phyloP scores from a whole-genome alignment of 345 rosid species.

The Citrus mangshanensis region DNA sequence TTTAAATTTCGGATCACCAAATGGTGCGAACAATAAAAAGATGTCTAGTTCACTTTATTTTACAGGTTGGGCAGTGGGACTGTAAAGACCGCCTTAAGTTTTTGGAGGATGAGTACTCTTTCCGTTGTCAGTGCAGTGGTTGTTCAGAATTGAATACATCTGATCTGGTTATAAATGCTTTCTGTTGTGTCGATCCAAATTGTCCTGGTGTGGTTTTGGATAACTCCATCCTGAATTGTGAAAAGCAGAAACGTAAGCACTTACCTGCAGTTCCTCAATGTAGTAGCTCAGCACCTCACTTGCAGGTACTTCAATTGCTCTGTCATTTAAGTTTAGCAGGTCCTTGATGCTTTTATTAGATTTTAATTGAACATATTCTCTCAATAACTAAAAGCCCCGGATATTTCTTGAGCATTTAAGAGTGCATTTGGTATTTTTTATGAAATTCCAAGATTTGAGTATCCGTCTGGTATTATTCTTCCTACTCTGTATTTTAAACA shows the following conservation, averaged over 20 bases:
- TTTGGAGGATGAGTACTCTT: conserved; percentile 71
- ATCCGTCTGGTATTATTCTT: too few relatives aligned
- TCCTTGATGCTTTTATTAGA: neutral
- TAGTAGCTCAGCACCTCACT: conserved; percentile 24
- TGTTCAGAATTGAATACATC: conserved; percentile 60
- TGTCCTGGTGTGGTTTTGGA: conserved; percentile 76
- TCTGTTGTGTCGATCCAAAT: conserved; percentile 45
- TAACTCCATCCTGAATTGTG: conserved; percentile 24
- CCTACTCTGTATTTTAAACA: too few relatives aligned
- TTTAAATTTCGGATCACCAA: neutral
- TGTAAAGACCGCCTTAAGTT: conserved; percentile 62
- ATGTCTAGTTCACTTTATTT: conserved; percentile 2
- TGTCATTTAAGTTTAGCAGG: conserved; percentile 1
- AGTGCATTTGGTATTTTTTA: too few relatives aligned
- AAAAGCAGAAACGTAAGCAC: conserved; percentile 35
- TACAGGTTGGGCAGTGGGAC: conserved; percentile 77
- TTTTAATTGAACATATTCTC: neutral
- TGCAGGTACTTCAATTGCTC: conserved; percentile 37
- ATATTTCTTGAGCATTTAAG: neutral
- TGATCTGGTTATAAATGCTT: conserved; percentile 69
- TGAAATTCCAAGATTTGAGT: too few relatives aligned
- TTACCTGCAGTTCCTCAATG: conserved; percentile 16
- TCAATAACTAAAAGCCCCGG: neutral
- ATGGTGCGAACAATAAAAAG: neutral
- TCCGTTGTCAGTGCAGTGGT: conserved; percentile 64